Percentiles rank a stretch among this genome's conserved stretches.
Conservation (phyloP, 345 rosid genomes). For the Murraya paniculata region DNA sequence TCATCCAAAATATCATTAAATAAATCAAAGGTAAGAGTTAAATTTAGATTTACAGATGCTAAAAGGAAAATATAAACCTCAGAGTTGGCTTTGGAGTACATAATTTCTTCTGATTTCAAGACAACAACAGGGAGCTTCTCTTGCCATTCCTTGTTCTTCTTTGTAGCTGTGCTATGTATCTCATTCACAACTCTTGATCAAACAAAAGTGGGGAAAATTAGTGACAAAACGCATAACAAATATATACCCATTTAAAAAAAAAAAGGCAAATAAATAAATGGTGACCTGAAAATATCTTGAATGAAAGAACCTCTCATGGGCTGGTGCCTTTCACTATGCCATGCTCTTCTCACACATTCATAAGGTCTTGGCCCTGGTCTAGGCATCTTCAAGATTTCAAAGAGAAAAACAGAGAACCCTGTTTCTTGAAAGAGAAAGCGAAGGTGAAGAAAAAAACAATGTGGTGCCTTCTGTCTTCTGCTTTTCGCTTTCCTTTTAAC, state of each 20-base stretch:
- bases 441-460: slow-evolving; percentile 1
- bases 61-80: slow-evolving; percentile 35
- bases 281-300: slow-evolving; percentile 65
- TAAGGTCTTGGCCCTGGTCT: slow-evolving; percentile 76
- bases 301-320: slow-evolving; percentile 78
- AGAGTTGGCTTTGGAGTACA: slow-evolving; percentile 76
- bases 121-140: slow-evolving; percentile 73
- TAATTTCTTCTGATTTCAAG: slow-evolving; percentile 64
- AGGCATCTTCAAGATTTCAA: slow-evolving; percentile 44
- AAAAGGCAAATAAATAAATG: not conserved
- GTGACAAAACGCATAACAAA: not conserved
- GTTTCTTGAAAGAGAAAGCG: slow-evolving; percentile 19
- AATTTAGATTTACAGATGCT: not conserved
- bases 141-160: slow-evolving; percentile 78
- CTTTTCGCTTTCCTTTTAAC: slow-evolving; percentile 22
- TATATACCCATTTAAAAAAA: not conserved
- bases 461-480: slow-evolving; percentile 22
- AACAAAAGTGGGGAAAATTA: not conserved
- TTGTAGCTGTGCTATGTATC: slow-evolving; percentile 48
- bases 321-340: slow-evolving; percentile 78
- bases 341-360: slow-evolving; percentile 69
- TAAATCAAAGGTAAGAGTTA: slow-evolving; percentile 2
- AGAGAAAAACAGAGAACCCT: slow-evolving; percentile 12
- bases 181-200: slow-evolving; percentile 51
- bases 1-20: not conserved